Evolutionary conservation across 2,329 filamentous ascomycete genomes (phyloP).

Genomic region (Monosporascus sp.): DNA sequence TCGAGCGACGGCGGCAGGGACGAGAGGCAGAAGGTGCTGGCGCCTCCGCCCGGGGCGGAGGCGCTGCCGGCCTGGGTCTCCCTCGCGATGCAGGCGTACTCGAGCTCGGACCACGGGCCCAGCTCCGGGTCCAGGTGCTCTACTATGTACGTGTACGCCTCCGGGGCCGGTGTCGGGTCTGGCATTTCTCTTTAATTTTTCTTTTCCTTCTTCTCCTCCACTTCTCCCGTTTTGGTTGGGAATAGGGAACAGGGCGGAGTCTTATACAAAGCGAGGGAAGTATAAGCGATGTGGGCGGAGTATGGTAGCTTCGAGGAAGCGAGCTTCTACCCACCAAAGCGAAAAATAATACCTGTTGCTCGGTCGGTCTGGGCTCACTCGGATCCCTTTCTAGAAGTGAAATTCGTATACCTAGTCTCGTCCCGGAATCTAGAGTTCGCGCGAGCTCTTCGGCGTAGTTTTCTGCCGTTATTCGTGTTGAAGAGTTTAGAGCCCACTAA

Average conservation of each 20-base stretch:
- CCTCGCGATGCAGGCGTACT: constrained; percentile 81
- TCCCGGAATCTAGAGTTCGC: no score
- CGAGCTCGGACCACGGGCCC: constrained; percentile 87
- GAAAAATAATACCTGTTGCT: no score
- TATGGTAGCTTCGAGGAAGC: no score
- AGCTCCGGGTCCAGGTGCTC: constrained; percentile 95
- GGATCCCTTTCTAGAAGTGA: no score
- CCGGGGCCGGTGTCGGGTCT: neutral
- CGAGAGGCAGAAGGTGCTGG: constrained; percentile 69
- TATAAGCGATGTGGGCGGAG: no score
- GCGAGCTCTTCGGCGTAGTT: neutral
- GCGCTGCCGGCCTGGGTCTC: constrained; percentile 64
- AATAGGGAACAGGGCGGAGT: neutral
- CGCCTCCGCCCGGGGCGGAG: neutral
- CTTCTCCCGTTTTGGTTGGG: neutral
- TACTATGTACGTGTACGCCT: constrained; percentile 76
- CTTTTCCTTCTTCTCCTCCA: neutral
- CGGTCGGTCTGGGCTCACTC: no score
- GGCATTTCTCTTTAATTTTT: constrained; percentile 14
- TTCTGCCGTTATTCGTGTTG: neutral
- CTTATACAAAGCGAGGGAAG: neutral
- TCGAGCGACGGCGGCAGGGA: constrained; percentile 68
- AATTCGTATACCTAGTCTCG: no score
- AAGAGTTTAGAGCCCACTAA: neutral
- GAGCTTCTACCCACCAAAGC: no score